A percentile compares a stretch with the other conserved stretches of the same genome.
phyloP scores from a whole-genome alignment of 2,329 filamentous ascomycete species.

The Akanthomyces muscarius region DNA sequence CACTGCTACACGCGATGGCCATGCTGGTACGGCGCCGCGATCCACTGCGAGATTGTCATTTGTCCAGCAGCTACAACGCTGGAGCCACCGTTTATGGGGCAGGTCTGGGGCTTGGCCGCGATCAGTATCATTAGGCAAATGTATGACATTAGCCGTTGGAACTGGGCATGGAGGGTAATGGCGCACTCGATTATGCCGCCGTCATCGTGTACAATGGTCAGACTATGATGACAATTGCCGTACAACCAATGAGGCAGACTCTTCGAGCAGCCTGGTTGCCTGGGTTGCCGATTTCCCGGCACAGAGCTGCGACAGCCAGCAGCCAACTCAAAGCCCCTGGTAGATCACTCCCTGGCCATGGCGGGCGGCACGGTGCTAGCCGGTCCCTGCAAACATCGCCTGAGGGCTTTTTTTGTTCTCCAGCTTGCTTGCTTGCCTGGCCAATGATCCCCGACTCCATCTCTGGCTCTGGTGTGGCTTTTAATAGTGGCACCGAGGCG shows the following conservation, averaged over 20 bases:
- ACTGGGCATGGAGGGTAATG: background rate
- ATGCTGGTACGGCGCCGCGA: background rate
- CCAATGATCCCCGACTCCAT: conserved; percentile 7
- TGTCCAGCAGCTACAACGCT: too few species aligned
- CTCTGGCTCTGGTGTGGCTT: conserved; percentile 10
- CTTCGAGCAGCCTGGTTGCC: background rate
- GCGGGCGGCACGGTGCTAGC: conserved; percentile 5
- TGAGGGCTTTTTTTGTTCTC: conserved; percentile 14
- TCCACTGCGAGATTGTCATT: background rate
- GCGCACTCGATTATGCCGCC: background rate
- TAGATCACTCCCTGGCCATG: conserved; percentile 5
- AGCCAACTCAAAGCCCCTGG: background rate
- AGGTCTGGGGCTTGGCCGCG: background rate
- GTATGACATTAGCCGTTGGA: background rate
- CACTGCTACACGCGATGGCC: background rate
- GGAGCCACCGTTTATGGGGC: conserved; percentile 12
- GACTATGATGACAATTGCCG: background rate
- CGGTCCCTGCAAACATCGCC: conserved; percentile 6
- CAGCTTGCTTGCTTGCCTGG: background rate
- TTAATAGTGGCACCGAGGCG: conserved; percentile 4
- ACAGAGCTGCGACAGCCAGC: background rate
- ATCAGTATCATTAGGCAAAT: background rate
- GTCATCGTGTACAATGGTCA: background rate
- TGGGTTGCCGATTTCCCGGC: too few species aligned
- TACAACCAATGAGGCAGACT: background rate